Evolutionary conservation across 225 moss, liverwort and hornwort genomes (phyloP).

Genomic region (Ulota crispa): DNA sequence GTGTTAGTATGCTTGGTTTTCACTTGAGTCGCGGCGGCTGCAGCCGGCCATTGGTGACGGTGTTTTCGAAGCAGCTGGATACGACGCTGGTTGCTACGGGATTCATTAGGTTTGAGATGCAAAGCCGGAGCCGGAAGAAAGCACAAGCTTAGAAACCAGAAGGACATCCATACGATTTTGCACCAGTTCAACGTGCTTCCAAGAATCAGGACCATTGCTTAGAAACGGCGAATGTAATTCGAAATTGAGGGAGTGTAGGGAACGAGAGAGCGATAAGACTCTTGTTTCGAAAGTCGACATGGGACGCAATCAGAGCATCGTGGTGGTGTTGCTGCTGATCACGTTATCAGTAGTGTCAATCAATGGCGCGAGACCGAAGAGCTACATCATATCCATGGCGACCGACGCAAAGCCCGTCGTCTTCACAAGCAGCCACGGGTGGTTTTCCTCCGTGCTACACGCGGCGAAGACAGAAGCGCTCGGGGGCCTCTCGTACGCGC

Average conservation of each 20-base stretch:
- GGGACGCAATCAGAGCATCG: neutral
- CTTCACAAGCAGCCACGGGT: conserved; percentile 42
- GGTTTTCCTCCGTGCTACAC: conserved; percentile 53
- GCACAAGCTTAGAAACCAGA: neutral
- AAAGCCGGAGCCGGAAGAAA: conserved; percentile 16
- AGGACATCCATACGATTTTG: neutral
- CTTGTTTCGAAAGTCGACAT: conserved; percentile 1
- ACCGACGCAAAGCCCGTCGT: conserved; percentile 33
- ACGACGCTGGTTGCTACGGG: neutral
- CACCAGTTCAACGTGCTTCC: neutral
- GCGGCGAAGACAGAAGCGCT: conserved; percentile 42
- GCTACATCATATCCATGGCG: conserved; percentile 51
- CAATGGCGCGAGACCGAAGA: conserved; percentile 22
- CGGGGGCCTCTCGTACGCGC: conserved; percentile 29
- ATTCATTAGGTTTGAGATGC: conserved; percentile 5
- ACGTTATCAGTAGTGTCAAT: conserved; percentile 4
- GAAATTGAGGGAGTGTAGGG: neutral
- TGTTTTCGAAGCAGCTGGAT: neutral
- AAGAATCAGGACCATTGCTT: conserved; percentile 1
- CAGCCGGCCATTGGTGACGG: neutral
- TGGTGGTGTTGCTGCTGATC: neutral
- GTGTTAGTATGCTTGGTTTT: conserved; percentile 22
- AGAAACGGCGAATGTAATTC: neutral
- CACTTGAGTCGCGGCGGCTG: neutral
- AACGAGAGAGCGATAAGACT: neutral